Base-by-base conservation (phyloP, 2,329 filamentous ascomycete genomes). In the Ceratocystis variospora region DNA sequence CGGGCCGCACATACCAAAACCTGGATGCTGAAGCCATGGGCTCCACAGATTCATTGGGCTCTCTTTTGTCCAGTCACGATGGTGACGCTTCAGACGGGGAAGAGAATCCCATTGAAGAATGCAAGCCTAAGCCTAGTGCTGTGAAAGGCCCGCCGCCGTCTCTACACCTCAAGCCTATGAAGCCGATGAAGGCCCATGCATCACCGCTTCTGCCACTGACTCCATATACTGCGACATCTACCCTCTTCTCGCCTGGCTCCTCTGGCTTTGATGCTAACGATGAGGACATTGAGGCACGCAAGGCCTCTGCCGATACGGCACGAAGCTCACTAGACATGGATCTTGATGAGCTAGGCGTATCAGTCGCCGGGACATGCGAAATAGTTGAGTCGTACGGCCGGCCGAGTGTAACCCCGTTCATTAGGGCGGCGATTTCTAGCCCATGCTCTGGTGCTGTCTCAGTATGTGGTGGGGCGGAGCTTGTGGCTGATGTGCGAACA, bases 381-480 rank as follows among this genome's bases (percentile, higher is more conserved):
- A 17, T 66, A 19, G 62, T 31, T 3, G 63, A 68, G 64, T 66
- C 67, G 15, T 68, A 61, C 33, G 67, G 67, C 28, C 63, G 67
- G 5, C 67, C 67, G 5, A 61, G 55, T 46, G 57, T 48, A 75
- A 78, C 7, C 65, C 72, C 57, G 73, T 83, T 7, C 75, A 75
- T 37, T 73, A 79, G 70, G 78, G 80, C 53, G 74, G 76, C 7
- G 71, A 72, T 7, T 74, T 82, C 12, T 81, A 82, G 0, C 77
- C 83, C 69, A 74, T 86, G 2, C 77, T 77, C 61, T 71, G 73
- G 0, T 78, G 84, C 68, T 80, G 85, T 64, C 75, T 81, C 12
- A 72, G 83, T 84, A 0, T 86, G 83, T 69, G 83, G 82, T 19
- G 83, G 83, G 1, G 78, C 78, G 61, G 80, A 80, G 62, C 74